phyloP scores from a whole-genome alignment of 1,139 yeast species.

The Candida glucosophila region DNA sequence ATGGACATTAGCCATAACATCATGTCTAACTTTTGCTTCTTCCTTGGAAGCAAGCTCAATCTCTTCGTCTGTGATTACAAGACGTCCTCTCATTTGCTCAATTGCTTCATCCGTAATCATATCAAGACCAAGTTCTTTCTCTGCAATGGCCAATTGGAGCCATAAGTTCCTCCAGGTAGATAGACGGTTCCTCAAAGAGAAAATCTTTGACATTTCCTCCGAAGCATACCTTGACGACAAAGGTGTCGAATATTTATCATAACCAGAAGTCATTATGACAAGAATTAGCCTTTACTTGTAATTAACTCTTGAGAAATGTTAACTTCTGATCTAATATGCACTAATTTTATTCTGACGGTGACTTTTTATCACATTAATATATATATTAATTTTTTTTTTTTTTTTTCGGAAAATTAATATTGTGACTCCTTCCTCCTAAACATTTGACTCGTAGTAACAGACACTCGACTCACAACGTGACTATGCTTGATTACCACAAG shows the following conservation, averaged over 20 bases:
- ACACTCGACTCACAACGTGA: too few relatives aligned
- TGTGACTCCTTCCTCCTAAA: too few relatives aligned
- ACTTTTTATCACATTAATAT: too few relatives aligned
- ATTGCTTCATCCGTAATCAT: conserved; percentile 88
- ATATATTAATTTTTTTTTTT: too few relatives aligned
- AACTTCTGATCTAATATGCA: too few relatives aligned
- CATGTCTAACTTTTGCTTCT: conserved; percentile 98
- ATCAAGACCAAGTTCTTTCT: conserved; percentile 77
- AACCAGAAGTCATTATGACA: too few relatives aligned
- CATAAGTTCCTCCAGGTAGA: conserved; percentile 98
- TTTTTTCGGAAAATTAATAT: too few relatives aligned
- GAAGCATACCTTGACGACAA: conserved; percentile 95
- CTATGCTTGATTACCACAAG: too few relatives aligned
- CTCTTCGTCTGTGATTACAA: conserved; percentile 86
- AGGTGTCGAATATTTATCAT: conserved; percentile 83
- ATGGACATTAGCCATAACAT: conserved; percentile 99
- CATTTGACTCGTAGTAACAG: too few relatives aligned
- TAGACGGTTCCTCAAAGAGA: conserved; percentile 88
- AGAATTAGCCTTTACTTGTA: too few relatives aligned
- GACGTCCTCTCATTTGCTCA: conserved; percentile 69
- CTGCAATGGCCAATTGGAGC: conserved; percentile 94
- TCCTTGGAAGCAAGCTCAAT: conserved; percentile 82
- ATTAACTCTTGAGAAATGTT: too few relatives aligned
- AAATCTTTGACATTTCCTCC: conserved; percentile 89
- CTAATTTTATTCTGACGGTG: too few relatives aligned